A percentile compares a stretch with the other conserved stretches of the same genome.
These are phyloP conservation scores for button mushroom (Agaricus bisporus) DNA, from an alignment of 768 basidiomycete genomes.

Conservation along the genomic window DNA sequence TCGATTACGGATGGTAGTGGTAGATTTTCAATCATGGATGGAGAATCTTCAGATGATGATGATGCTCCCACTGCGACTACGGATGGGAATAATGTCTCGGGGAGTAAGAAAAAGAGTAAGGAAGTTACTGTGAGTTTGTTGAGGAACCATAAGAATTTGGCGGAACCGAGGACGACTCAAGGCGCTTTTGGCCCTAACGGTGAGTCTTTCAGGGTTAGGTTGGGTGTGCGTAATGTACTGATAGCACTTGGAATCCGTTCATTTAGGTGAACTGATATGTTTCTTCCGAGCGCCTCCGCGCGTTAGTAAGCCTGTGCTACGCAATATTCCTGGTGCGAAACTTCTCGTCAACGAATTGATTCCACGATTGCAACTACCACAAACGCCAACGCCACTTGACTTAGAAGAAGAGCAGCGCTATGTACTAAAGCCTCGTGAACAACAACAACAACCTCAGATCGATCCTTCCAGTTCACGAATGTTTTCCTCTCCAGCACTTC, in stretches of 20 bases:
- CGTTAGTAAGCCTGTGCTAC: conserved; percentile 55
- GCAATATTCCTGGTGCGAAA: conserved; percentile 36
- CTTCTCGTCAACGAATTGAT: conserved; percentile 19
- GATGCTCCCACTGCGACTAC: conserved; percentile 14
- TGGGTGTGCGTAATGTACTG: neutral
- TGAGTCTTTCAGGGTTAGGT: conserved; percentile 23
- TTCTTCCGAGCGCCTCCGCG: conserved; percentile 79
- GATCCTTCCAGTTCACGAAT: conserved; percentile 25
- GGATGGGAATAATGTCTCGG: neutral
- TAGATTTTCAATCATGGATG: conserved; percentile 33
- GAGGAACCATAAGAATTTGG: conserved; percentile 68
- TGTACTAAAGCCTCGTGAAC: neutral
- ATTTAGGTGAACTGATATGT: conserved; percentile 74
- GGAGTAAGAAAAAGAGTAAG: conserved; percentile 28
- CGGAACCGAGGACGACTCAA: conserved; percentile 82
- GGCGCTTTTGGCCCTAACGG: conserved; percentile 89
- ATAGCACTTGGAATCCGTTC: neutral
- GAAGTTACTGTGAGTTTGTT: conserved; percentile 50
- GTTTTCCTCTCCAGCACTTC: conserved; percentile 59
- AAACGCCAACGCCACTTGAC: neutral
- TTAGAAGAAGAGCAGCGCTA: neutral
- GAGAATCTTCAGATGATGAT: conserved; percentile 65
- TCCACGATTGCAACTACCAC: conserved; percentile 16
- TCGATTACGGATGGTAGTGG: conserved; percentile 28
- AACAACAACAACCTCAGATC: conserved; percentile 11